A percentile compares a stretch with the other conserved stretches of the same genome.
phyloP scores from a whole-genome alignment of 192 early-diverging fungal genomes.

The Coemansia sp. region DNA sequence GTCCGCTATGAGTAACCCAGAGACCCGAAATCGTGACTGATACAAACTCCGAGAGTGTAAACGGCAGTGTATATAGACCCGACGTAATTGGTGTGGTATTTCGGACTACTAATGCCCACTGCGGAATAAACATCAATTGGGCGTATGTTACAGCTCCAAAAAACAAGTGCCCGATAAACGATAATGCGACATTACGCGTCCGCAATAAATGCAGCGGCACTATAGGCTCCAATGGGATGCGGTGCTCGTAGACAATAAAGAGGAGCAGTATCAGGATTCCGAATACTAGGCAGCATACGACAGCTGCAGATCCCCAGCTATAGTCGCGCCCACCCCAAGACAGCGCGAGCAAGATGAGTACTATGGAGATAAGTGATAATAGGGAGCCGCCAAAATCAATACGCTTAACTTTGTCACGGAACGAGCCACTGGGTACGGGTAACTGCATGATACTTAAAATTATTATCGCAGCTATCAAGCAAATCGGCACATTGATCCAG shows the following conservation, averaged over 20 bases:
- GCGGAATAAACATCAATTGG: conserved; percentile 18
- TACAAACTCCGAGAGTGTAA: conserved; percentile 13
- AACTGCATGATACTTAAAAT: conserved; percentile 68
- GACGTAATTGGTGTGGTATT: conserved; percentile 26
- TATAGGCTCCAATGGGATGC: conserved; percentile 59
- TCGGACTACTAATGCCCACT: conserved; percentile 22
- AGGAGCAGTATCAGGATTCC: conserved; percentile 31
- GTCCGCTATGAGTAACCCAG: conserved; percentile 16
- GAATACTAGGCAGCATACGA: conserved; percentile 43
- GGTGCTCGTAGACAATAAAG: conserved; percentile 64
- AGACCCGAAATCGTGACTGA: conserved; percentile 2
- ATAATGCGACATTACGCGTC: conserved; percentile 46
- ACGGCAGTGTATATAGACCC: conserved; percentile 20
- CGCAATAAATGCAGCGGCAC: conserved; percentile 62
- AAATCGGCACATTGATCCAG: conserved; percentile 81
- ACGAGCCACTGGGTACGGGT: conserved; percentile 43
- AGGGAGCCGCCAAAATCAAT: conserved; percentile 61
- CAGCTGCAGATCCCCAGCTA: conserved; percentile 56
- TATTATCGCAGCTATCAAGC: conserved; percentile 56
- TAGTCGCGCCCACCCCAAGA: conserved; percentile 62
- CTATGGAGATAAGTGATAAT: conserved; percentile 49
- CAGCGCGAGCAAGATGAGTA: conserved; percentile 58
- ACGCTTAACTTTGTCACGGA: conserved; percentile 47
- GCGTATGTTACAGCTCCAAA: conserved; percentile 29
- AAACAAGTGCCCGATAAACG: conserved; percentile 14